A percentile compares a stretch with the other conserved stretches of the same genome.
Evolutionary conservation across 2,329 filamentous ascomycete species (phyloP).

Genomic region (Talaromyces funiculosus): DNA sequence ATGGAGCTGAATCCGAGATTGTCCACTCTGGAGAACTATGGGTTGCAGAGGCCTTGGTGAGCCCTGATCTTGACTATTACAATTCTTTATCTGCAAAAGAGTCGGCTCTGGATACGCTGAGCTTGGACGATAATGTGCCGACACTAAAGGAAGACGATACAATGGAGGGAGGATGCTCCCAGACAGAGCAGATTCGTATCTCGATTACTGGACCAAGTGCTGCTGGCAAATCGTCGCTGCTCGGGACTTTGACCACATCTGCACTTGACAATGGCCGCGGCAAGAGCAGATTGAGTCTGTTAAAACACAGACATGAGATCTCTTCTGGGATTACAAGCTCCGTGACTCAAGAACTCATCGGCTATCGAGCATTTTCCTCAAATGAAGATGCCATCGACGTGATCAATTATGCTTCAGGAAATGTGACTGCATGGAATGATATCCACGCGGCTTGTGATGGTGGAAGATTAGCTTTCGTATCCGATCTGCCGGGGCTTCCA

Average conservation of each 20-base stretch:
- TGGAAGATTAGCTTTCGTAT: slow-evolving; percentile 71
- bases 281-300: slow-evolving; percentile 76
- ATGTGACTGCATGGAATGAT: slow-evolving; percentile 89
- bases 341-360: slow-evolving; percentile 86
- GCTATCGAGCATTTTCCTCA: slow-evolving; percentile 53
- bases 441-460: slow-evolving; percentile 77
- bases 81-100: slow-evolving; percentile 18
- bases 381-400: slow-evolving; percentile 42
- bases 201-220: slow-evolving; percentile 85
- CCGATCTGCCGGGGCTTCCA: slow-evolving; percentile 87
- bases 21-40: slow-evolving; percentile 56
- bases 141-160: slow-evolving; percentile 1
- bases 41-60: slow-evolving; percentile 87
- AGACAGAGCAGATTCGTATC: slow-evolving; percentile 71
- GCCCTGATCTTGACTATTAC: slow-evolving; percentile 57
- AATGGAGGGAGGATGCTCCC: slow-evolving; percentile 37
- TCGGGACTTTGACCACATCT: slow-evolving; percentile 83
- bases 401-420: slow-evolving; percentile 77
- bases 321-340: slow-evolving; percentile 89
- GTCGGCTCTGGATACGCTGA: neutral
- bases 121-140: slow-evolving; percentile 1
- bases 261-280: slow-evolving; percentile 87
- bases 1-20: slow-evolving; percentile 25
- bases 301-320: slow-evolving; percentile 92
- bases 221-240: slow-evolving; percentile 84